These are phyloP conservation scores for Plasmodium fragile DNA, from an alignment of 169 alveolate species.

Conservation along the genomic window DNA sequence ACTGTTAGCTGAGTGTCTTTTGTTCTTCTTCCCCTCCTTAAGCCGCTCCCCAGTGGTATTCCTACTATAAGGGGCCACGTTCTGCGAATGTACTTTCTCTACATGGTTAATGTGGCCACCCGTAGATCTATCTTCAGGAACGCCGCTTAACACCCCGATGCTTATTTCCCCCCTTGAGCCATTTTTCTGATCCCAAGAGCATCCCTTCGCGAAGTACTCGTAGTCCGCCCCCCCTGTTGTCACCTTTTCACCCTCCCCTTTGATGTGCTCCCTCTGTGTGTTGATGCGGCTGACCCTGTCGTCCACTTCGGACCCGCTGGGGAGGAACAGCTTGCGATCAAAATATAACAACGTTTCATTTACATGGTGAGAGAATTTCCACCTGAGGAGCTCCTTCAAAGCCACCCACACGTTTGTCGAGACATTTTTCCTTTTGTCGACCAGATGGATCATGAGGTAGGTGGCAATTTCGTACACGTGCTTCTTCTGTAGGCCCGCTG, in stretches of 20 bases:
- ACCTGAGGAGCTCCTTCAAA: constrained; percentile 50
- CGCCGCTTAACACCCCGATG: background rate
- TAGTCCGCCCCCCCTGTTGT: background rate
- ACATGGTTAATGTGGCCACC: background rate
- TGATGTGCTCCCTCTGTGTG: constrained; percentile 1
- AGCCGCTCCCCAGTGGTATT: background rate
- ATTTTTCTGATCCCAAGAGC: background rate
- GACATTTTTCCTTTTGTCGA: constrained; percentile 39
- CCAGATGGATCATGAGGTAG: constrained; percentile 41
- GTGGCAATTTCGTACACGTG: constrained; percentile 54
- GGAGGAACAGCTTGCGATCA: constrained; percentile 25
- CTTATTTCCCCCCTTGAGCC: background rate
- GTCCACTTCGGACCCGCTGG: background rate
- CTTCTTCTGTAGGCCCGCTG: constrained; percentile 11
- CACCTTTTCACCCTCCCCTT: background rate
- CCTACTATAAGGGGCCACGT: background rate
- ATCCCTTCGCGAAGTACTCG: background rate
- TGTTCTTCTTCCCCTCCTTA: background rate
- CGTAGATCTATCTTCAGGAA: background rate
- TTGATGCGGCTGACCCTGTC: background rate
- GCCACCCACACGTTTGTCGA: constrained; percentile 45
- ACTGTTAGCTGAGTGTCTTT: background rate
- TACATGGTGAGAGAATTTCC: constrained; percentile 48
- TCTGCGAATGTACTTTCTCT: background rate
- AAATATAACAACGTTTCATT: constrained; percentile 41